Evolutionary conservation across 2,329 filamentous ascomycete genomes (phyloP), one percentile per base, ranked within the genome.

Genomic region (Pseudogymnoascus verrucosus): DNA sequence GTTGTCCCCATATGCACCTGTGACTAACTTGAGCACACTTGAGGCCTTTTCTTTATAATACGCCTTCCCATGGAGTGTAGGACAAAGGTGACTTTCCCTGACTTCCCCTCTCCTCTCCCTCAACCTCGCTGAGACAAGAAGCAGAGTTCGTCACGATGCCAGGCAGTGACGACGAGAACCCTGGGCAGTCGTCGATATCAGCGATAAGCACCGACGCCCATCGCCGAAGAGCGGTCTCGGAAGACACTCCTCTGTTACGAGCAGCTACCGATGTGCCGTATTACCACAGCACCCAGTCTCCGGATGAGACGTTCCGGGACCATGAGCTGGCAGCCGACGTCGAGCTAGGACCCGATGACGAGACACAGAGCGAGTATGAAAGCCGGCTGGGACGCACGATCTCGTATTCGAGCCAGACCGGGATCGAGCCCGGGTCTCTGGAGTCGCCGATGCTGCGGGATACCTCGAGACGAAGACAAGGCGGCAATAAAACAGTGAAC

Each of bases 361-460:
- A 47, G 44, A 36, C 44, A 7, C 44, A 19, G 21, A 54, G 61
- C 37, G 44, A 36, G 37, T 47, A 36, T 61, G 39, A 36, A 26
- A 37, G 14, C 31, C 21, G 51, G 4, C 26, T 57, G 51, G 51
- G 28, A 21, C 51, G 28, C 26, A 69, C 72, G 4, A 67, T 70
- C 34, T 71, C 69, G 2, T 70, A 71, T 40, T 69, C 66, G 3
- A 69, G 67, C 4, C 70, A 70, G 2, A 42, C 73, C 4, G 70
- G 71, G 31, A 67, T 71, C 11, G 71, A 72, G 63, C 57, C 67
- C 1, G 68, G 70, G 59, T 69, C 71, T 2, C 71, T 73, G 62
- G 68, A 71, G 47, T 69, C 66, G 3, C 65, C 72, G 0, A 73
- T 74, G 70, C 67, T 73, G 36, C 66, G 70, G 59, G 71, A 39